Conservation (phyloP, 495 filamentous ascomycete species). For the Mycothermus thermophilus region DNA sequence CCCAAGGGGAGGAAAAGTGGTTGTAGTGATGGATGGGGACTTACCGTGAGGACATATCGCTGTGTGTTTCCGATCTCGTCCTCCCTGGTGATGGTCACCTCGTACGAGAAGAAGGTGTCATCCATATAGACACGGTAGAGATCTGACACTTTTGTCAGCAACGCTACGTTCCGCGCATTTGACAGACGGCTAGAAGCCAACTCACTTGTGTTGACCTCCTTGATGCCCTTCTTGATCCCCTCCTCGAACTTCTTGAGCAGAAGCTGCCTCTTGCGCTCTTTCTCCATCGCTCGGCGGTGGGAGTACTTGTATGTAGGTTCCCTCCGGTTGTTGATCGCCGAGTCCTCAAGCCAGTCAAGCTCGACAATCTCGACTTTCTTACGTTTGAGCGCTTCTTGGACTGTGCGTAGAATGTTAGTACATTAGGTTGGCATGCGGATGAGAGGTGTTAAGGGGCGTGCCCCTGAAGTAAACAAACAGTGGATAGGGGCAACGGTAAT, state of each 20-base stretch:
- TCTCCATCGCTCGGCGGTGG: constrained; percentile 8
- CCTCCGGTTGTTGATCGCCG: constrained; percentile 5
- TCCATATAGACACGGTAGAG: constrained; percentile 22
- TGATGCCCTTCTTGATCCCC: constrained; percentile 30
- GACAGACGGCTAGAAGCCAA: not conserved
- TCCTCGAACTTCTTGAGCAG: constrained; percentile 23
- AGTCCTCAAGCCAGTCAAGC: constrained; percentile 30
- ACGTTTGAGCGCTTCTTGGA: constrained; percentile 12
- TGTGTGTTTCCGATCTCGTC: constrained; percentile 17
- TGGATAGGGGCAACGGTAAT: not conserved
- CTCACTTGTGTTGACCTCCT: constrained; percentile 23
- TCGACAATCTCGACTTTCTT: constrained; percentile 19
- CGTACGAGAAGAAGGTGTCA: constrained; percentile 21
- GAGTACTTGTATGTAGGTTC: constrained; percentile 14
- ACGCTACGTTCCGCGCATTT: not conserved
- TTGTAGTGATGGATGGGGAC: constrained; percentile 4
- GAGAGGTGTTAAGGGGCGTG: too few relatives aligned
- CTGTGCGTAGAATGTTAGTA: constrained; percentile 1
- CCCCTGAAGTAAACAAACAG: not conserved
- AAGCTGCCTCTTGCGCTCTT: constrained; percentile 24
- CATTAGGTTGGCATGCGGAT: too few relatives aligned
- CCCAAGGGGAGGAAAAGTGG: not conserved
- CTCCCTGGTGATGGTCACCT: constrained; percentile 17
- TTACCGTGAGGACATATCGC: constrained; percentile 23
- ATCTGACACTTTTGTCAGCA: constrained; percentile 2